These are phyloP conservation scores for Pseudogymnoascus sp. DNA, from an alignment of 2,329 filamentous ascomycete species.

Conservation along the genomic window DNA sequence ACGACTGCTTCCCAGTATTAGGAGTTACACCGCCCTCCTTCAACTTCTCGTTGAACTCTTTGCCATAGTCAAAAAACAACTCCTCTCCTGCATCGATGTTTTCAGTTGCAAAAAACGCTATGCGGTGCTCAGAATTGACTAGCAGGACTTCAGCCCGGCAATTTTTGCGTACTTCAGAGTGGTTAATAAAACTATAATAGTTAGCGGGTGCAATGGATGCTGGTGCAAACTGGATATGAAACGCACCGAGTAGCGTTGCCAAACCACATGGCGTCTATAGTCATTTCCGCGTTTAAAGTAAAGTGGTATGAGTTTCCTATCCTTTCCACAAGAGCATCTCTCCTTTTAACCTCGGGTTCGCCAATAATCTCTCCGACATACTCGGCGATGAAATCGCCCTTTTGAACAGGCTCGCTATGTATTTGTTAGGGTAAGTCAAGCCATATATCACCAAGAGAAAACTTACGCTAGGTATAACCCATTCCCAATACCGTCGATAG, in stretches of 20 bases:
- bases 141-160: conserved; percentile 62
- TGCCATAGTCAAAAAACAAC: conserved; percentile 75
- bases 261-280: neutral
- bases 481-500: conserved; percentile 62
- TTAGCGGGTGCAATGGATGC: conserved; percentile 66
- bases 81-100: conserved; percentile 67
- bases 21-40: neutral
- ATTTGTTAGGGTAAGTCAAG: conserved; percentile 33
- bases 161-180: conserved; percentile 59
- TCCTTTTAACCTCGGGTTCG: conserved; percentile 21
- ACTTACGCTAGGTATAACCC: conserved; percentile 67
- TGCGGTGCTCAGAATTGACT: conserved; percentile 69
- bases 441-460: neutral
- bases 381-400: conserved; percentile 71
- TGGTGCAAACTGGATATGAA: neutral
- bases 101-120: conserved; percentile 63
- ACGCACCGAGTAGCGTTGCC: conserved; percentile 1
- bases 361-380: conserved; percentile 64
- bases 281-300: conserved; percentile 39
- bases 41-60: conserved; percentile 41
- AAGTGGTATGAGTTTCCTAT: conserved; percentile 42
- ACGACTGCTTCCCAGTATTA: neutral
- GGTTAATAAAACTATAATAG: conserved; percentile 70
- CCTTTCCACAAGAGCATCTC: conserved; percentile 28
- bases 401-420: conserved; percentile 19